Conservation (phyloP, 2,329 filamentous ascomycete species). For the Didymellaceae sp. region DNA sequence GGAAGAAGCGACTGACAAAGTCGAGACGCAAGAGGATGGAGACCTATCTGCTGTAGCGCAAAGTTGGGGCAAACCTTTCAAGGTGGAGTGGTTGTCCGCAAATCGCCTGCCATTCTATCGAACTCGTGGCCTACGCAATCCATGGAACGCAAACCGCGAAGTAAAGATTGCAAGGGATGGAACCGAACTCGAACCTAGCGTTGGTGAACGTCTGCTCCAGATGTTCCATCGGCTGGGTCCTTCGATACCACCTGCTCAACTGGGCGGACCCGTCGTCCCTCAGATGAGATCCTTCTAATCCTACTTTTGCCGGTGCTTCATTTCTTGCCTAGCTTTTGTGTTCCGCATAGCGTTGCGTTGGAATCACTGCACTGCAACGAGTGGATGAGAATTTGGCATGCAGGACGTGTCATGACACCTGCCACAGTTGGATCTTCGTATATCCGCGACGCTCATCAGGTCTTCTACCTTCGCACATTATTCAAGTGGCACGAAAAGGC, state of each 20-base stretch:
- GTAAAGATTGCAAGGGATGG: constrained; percentile 96
- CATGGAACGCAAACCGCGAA: constrained; percentile 93
- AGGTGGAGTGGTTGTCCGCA: constrained; percentile 87
- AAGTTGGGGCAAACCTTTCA: constrained; percentile 89
- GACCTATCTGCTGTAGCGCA: constrained; percentile 54
- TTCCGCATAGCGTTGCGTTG: constrained; percentile 1
- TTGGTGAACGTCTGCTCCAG: constrained; percentile 77
- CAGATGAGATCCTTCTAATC: constrained; percentile 41
- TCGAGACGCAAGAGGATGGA: constrained; percentile 48
- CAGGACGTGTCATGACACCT: no score
- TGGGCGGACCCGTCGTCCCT: constrained; percentile 33
- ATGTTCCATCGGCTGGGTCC: constrained; percentile 68
- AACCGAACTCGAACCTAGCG: constrained; percentile 84
- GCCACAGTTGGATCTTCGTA: not conserved
- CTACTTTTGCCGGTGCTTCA: not conserved
- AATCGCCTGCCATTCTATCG: constrained; percentile 85
- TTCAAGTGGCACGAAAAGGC: constrained; percentile 6
- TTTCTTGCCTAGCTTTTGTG: not conserved
- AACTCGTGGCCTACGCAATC: constrained; percentile 84
- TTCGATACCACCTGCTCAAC: constrained; percentile 28
- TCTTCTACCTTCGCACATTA: not conserved
- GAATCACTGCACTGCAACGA: not conserved
- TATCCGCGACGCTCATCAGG: not conserved
- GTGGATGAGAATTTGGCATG: not conserved
- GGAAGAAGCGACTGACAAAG: constrained; percentile 53